phyloP scores from a whole-genome alignment of 768 basidiomycete genomes.

The Suillus plorans region DNA sequence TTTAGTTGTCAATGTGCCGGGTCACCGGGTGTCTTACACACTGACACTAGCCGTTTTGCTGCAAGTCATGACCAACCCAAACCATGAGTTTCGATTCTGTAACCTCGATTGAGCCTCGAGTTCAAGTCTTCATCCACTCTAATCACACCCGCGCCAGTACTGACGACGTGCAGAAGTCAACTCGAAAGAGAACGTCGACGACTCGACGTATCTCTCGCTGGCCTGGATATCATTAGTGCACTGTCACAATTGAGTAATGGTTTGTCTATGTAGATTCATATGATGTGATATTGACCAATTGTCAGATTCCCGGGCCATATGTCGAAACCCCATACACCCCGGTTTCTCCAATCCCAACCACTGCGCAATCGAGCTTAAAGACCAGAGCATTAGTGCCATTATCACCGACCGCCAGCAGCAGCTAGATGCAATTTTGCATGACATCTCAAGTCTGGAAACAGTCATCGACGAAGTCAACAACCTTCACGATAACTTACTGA shows the following conservation, averaged over 20 bases:
- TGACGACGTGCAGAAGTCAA: neutral
- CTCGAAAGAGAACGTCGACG: neutral
- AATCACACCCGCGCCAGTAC: neutral
- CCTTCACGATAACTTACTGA: constrained; percentile 15
- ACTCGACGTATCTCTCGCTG: too few species aligned
- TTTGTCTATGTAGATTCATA: neutral
- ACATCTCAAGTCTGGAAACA: neutral
- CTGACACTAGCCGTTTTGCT: too few species aligned
- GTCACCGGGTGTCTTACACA: too few species aligned
- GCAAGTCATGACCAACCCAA: too few species aligned
- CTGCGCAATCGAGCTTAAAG: neutral
- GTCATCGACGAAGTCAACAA: constrained; percentile 13
- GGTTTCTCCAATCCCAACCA: too few species aligned
- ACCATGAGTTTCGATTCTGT: too few species aligned
- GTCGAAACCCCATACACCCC: neutral
- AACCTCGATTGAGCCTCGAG: too few species aligned
- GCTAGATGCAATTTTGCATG: too few species aligned
- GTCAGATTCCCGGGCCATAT: neutral
- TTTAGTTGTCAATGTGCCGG: too few species aligned
- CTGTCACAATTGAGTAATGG: neutral
- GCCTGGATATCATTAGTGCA: neutral
- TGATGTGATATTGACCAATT: neutral
- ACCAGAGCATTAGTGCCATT: neutral
- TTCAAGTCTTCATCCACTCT: too few species aligned
- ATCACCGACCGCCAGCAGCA: neutral